A percentile compares a stretch with the other conserved stretches of the same genome.
These are phyloP conservation scores for Gaillardinia entomophila DNA, from an alignment of 805 yeast species.

Conservation along the genomic window DNA sequence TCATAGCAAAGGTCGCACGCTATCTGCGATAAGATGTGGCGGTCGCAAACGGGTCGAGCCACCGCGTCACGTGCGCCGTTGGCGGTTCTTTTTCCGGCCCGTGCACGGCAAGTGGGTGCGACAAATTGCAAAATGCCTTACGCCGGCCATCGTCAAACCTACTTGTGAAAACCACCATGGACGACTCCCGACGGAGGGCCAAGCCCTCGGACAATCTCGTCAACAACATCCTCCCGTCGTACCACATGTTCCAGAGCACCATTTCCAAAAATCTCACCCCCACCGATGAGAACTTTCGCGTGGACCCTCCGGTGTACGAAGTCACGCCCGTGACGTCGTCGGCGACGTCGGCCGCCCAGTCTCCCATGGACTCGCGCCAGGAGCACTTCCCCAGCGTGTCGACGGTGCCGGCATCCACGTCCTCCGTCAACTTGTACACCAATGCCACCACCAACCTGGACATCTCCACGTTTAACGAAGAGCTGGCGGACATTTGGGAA, in stretches of 20 bases:
- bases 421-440: not conserved
- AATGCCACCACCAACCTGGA: conserved; percentile 1
- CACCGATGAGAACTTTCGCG: conserved; percentile 31
- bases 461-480: conserved; percentile 4
- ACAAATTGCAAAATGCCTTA: not conserved
- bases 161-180: not conserved
- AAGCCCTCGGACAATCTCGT: too few species aligned
- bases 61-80: too few species aligned
- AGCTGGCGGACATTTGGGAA: conserved; percentile 23
- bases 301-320: conserved; percentile 35
- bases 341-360: conserved; percentile 3
- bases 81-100: too few species aligned
- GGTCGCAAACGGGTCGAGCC: too few species aligned
- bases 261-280: conserved; percentile 31
- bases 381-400: not conserved
- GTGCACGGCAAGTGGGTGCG: not conserved
- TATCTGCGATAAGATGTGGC: too few species aligned
- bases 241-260: conserved; percentile 40
- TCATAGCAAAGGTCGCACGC: too few species aligned
- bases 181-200: conserved; percentile 6
- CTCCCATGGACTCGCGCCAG: not conserved
- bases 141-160: not conserved
- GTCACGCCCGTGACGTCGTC: conserved; percentile 11
- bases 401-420: not conserved
- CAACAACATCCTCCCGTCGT: conserved; percentile 36